A percentile compares a stretch with the other conserved stretches of the same genome.
Evolutionary conservation across 2,329 filamentous ascomycete genomes (phyloP).

Genomic region (Neofusicoccum sp.): DNA sequence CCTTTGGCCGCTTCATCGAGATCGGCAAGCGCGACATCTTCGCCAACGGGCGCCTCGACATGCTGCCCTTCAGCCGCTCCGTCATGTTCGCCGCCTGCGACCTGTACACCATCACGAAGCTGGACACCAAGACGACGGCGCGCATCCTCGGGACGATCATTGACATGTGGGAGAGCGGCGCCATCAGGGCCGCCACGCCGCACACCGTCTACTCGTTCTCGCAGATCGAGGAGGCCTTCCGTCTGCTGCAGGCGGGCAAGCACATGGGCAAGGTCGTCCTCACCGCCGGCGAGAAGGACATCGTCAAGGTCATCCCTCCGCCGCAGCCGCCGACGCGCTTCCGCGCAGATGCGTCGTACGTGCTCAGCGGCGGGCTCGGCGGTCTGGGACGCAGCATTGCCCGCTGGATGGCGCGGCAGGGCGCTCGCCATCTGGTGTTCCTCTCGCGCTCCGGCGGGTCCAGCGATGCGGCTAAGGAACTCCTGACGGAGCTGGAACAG

Average conservation of each 20-base stretch:
- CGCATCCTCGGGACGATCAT: background rate
- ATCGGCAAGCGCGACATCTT: constrained; percentile 31
- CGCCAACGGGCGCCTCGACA: constrained; percentile 17
- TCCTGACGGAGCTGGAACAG: background rate
- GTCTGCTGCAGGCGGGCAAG: constrained; percentile 23
- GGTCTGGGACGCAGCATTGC: constrained; percentile 32
- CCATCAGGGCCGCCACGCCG: constrained; percentile 33
- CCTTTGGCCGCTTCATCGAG: constrained; percentile 36
- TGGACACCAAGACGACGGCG: background rate
- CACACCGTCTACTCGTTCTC: constrained; percentile 24
- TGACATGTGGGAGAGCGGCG: constrained; percentile 21
- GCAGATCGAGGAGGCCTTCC: constrained; percentile 25
- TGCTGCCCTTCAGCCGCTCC: constrained; percentile 28
- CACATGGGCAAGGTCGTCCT: constrained; percentile 26
- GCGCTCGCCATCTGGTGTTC: constrained; percentile 30
- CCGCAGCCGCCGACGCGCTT: background rate
- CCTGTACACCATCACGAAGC: background rate
- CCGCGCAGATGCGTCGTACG: constrained; percentile 19
- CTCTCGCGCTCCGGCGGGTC: constrained; percentile 21
- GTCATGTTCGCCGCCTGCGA: background rate
- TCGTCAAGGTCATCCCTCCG: constrained; percentile 15
- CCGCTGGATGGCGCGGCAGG: constrained; percentile 29
- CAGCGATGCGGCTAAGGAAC: background rate
- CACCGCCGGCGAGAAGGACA: constrained; percentile 12
- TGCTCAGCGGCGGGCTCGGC: constrained; percentile 32